A percentile compares a stretch with the other conserved stretches of the same genome.
phyloP scores from a whole-genome alignment of 225 moss, liverwort and hornwort genomes.

The Physcomitrellopsis africana region DNA sequence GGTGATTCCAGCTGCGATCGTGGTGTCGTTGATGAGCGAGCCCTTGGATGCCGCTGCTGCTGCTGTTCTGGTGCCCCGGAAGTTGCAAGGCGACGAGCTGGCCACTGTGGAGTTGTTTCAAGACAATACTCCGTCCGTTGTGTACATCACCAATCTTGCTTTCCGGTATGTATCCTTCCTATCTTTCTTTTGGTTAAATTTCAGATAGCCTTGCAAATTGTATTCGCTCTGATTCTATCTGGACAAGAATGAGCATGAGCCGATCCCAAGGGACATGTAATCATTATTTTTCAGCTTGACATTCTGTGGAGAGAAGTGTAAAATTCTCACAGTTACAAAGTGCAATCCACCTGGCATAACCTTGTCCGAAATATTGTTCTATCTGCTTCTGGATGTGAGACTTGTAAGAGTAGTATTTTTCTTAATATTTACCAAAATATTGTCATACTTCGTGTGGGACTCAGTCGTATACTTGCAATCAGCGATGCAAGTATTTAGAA shows the following conservation, averaged over 20 bases:
- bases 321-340: not conserved
- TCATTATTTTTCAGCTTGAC: not conserved
- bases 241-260: not conserved
- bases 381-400: not conserved
- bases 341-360: not conserved
- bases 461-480: conserved; percentile 8
- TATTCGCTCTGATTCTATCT: not conserved
- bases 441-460: conserved; percentile 20
- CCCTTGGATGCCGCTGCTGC: conserved; percentile 68
- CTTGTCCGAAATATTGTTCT: not conserved
- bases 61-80: conserved; percentile 76
- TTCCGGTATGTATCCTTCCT: conserved; percentile 60
- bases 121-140: conserved; percentile 96
- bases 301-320: not conserved
- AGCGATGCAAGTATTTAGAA: not conserved
- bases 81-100: conserved; percentile 91
- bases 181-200: not conserved
- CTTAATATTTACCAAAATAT: not conserved
- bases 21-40: conserved; percentile 60
- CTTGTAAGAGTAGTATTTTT: not conserved
- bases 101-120: conserved; percentile 95
- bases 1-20: conserved; percentile 70
- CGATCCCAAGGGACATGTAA: not conserved
- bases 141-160: conserved; percentile 98
- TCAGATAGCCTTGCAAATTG: not conserved